Conservation (phyloP, 1,139 yeast species). For the Komagataea norvegica region DNA sequence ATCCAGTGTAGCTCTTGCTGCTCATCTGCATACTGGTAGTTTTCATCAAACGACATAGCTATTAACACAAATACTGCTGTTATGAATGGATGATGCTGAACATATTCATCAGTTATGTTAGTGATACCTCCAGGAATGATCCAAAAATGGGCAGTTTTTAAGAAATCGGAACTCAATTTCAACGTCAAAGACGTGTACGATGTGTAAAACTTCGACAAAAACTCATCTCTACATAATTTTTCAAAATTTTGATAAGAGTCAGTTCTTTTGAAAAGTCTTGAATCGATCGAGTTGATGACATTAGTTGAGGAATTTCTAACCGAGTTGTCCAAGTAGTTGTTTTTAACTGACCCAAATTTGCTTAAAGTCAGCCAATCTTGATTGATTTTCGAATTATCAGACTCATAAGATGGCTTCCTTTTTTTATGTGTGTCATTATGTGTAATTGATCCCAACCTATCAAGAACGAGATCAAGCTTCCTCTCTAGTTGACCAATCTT, state of each 20-base stretch:
- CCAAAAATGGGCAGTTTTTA: conserved; percentile 48
- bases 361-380: conserved; percentile 14
- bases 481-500: conserved; percentile 9
- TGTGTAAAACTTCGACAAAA: conserved; percentile 38
- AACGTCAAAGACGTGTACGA: conserved; percentile 36
- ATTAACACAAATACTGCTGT: conserved; percentile 46
- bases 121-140: conserved; percentile 51
- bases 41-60: conserved; percentile 48
- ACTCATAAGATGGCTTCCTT: too few species aligned
- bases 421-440: too few species aligned
- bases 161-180: conserved; percentile 38
- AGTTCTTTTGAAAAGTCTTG: conserved; percentile 26
- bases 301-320: conserved; percentile 26
- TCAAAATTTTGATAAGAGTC: conserved; percentile 16
- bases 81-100: conserved; percentile 42
- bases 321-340: conserved; percentile 26
- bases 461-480: conserved; percentile 6
- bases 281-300: conserved; percentile 22
- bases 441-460: conserved; percentile 8
- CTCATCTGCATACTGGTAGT: conserved; percentile 39
- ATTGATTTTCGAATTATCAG: conserved; percentile 7
- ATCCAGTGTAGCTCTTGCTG: conserved; percentile 41
- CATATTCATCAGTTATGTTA: conserved; percentile 38
- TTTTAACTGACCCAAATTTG: conserved; percentile 14
- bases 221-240: conserved; percentile 23